Conservation (phyloP, 495 filamentous ascomycete genomes). For the Penicillium daleae region DNA sequence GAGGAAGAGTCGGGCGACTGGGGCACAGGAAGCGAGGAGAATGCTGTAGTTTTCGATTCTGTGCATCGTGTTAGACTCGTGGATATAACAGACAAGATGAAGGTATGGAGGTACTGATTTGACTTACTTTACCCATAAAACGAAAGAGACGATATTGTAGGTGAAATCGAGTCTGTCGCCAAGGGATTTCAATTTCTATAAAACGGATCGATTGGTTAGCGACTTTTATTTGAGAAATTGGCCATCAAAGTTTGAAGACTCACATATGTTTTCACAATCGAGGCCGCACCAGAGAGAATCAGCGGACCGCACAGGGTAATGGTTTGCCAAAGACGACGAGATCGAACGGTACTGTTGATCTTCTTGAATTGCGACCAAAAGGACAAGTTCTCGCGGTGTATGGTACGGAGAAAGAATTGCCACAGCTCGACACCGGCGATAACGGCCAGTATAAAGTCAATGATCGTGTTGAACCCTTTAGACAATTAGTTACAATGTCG, state of each 20-base stretch:
- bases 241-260: conserved; percentile 2
- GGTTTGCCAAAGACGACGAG: conserved; percentile 42
- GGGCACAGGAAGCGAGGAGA: conserved; percentile 38
- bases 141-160: conserved; percentile 41
- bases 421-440: conserved; percentile 42
- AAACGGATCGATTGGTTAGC: not conserved
- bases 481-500: not conserved
- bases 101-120: not conserved
- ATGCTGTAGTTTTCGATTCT: conserved; percentile 47
- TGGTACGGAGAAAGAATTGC: conserved; percentile 40
- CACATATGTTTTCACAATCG: conserved; percentile 45
- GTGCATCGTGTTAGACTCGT: not conserved
- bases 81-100: not conserved
- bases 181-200: conserved; percentile 37
- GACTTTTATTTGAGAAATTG: not conserved
- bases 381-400: conserved; percentile 31
- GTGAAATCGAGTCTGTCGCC: conserved; percentile 38
- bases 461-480: conserved; percentile 39
- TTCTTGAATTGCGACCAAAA: conserved; percentile 38
- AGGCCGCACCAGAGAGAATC: conserved; percentile 38
- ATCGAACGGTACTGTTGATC: conserved; percentile 36
- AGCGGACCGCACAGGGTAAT: conserved; percentile 39
- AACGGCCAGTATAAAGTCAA: conserved; percentile 37
- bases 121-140: conserved; percentile 45
- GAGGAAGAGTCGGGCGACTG: conserved; percentile 39